Base-by-base conservation (phyloP, 1,284 basidiomycete genomes). In the Somion occarium region DNA sequence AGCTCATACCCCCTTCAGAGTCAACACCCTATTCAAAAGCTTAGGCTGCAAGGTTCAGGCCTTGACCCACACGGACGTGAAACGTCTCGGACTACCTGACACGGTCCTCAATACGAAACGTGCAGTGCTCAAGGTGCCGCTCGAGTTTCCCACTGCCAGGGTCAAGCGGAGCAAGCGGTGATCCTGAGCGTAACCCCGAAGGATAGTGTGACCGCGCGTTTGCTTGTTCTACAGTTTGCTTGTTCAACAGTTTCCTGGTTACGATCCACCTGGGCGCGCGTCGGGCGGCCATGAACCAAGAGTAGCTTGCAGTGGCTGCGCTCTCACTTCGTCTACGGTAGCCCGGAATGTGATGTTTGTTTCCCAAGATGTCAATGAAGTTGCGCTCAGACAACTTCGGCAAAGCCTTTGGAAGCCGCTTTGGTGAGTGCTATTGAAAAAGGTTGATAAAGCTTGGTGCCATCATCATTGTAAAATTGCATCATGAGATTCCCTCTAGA, bases 131-230 rank as follows among this genome's bases (percentile, higher is more conserved):
- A 80, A 72, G 48, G 78, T 83, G 1, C 93, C 93, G 1, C 73
- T 94, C 4, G 75, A 79, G 55, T 95, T 93, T 69, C 92, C 92
- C 1, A 88, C 87, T 63, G 69, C 73, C 19, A 68, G 73, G 45
- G 61, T 67, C 48, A 75, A 70, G 61, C 73, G 73, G 26, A 57
- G 56, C 3, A 52, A 61, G 30, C 61, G 63, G 38, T 62, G 38
- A 58, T 18, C 30, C 15, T 34, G 30, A 34, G 30, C 30, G 30
- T 12, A 7, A 15, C 18, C 7, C 22, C 20, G 5, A 5, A 5
- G 24, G 18, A 44, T 24, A 5, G 22, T 22, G 43, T 44, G 34
- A 9, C n/a, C 34, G 34, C 43, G 22, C 13, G 7, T 9, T 42
- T 25, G 13, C 43, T 44, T 25, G 12, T 9, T 20, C 7, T 18